Evolutionary conservation across 257 asterid genomes (phyloP).

Genomic region (Petunia secreta): DNA sequence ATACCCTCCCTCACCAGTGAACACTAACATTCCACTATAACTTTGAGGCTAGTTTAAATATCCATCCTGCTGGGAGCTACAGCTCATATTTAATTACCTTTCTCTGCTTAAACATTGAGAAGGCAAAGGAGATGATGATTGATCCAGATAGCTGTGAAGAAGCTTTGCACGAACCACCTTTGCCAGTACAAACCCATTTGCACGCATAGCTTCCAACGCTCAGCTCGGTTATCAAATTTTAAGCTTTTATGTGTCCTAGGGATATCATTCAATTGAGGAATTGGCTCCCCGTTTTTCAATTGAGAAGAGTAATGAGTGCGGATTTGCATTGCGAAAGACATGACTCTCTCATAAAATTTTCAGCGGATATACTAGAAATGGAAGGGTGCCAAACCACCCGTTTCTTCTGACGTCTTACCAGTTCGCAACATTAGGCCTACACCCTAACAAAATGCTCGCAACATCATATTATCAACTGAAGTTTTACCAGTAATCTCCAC

Average conservation of each 20-base stretch:
- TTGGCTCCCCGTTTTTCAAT: constrained; percentile 54
- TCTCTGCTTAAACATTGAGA: constrained; percentile 98
- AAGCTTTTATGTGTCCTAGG: constrained; percentile 58
- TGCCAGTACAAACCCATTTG: constrained; percentile 77
- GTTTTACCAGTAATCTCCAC: constrained; percentile 47
- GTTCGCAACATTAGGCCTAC: constrained; percentile 68
- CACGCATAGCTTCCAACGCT: constrained; percentile 63
- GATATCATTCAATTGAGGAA: constrained; percentile 63
- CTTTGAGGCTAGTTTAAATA: background rate
- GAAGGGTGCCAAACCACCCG: constrained; percentile 89
- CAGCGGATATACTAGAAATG: constrained; percentile 51
- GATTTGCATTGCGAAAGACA: constrained; percentile 64
- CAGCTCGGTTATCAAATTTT: constrained; percentile 56
- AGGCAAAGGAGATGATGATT: constrained; percentile 91
- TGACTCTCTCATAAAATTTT: constrained; percentile 76
- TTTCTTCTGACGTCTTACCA: constrained; percentile 51
- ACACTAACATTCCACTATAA: background rate
- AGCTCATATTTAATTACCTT: constrained; percentile 50
- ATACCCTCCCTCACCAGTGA: background rate
- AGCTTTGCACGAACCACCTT: constrained; percentile 89
- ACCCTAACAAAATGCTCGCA: constrained; percentile 7
- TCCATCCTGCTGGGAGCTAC: background rate
- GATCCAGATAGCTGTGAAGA: constrained; percentile 91
- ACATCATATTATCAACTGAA: constrained; percentile 20
- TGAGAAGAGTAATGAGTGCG: constrained; percentile 57